Percentiles rank a stretch among this genome's conserved stretches.
phyloP scores from a whole-genome alignment of 805 yeast genomes.

The Candida sithepensis region DNA sequence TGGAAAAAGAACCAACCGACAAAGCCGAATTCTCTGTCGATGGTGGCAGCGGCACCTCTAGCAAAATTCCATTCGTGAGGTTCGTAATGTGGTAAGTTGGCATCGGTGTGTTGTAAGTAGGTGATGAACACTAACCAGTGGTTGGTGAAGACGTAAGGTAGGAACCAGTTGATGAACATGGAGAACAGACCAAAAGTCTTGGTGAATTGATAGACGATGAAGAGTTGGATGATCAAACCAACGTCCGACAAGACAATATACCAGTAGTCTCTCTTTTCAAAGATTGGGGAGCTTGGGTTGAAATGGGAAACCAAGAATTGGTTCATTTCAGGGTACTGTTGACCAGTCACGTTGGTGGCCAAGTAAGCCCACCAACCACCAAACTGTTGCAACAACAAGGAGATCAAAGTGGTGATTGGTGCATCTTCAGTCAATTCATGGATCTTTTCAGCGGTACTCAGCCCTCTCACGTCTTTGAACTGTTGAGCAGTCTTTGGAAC shows the following conservation, averaged over 20 bases:
- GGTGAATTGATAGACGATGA: conserved; percentile 57
- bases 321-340: conserved; percentile 46
- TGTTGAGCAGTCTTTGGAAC: conserved; percentile 67
- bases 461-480: conserved; percentile 36
- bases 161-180: conserved; percentile 62
- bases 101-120: conserved; percentile 79
- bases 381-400: conserved; percentile 62
- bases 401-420: conserved; percentile 59
- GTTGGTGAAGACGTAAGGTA: conserved; percentile 78
- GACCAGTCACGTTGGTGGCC: conserved; percentile 73
- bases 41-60: conserved; percentile 87
- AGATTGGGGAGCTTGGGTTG: conserved; percentile 69
- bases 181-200: conserved; percentile 59
- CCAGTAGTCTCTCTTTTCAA: conserved; percentile 70
- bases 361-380: conserved; percentile 76
- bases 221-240: conserved; percentile 55
- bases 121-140: conserved; percentile 91
- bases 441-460: conserved; percentile 26
- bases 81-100: conserved; percentile 75
- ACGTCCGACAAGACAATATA: conserved; percentile 68
- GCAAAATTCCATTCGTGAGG: conserved; percentile 78
- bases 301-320: conserved; percentile 59
- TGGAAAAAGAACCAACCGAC: conserved; percentile 78
- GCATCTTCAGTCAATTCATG: conserved; percentile 69
- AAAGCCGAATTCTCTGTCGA: conserved; percentile 81